These are phyloP conservation scores for Cenchrus purpureus DNA, from an alignment of 176 grass and related monocot species.

Conservation along the genomic window DNA sequence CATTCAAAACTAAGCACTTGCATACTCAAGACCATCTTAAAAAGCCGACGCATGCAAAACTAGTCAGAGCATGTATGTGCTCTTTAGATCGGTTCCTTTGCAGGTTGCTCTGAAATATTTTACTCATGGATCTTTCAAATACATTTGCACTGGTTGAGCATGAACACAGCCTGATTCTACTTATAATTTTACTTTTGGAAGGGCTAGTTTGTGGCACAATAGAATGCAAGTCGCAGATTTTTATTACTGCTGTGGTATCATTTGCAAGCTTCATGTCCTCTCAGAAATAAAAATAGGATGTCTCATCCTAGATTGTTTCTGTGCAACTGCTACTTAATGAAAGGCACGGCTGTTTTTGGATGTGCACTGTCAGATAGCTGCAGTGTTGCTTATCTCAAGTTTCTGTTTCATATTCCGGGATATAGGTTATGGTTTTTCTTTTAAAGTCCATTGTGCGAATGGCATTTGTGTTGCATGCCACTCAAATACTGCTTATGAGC, in stretches of 20 bases:
- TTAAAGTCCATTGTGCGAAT: not conserved
- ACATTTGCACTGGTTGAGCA: constrained; percentile 2
- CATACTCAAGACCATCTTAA: not conserved
- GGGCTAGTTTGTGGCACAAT: not conserved
- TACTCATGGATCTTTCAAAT: constrained; percentile 6
- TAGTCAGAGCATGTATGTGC: not conserved
- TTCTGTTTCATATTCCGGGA: not conserved
- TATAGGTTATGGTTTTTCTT: not conserved
- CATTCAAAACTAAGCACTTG: no score
- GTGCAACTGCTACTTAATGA: not conserved
- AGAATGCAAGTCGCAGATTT: not conserved
- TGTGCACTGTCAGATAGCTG: not conserved
- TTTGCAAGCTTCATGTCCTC: not conserved
- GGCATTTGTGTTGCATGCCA: not conserved
- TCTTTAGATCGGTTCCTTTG: not conserved
- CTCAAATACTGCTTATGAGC: not conserved
- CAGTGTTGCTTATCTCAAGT: not conserved
- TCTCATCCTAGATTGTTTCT: not conserved
- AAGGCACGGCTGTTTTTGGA: not conserved
- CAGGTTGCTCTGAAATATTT: not conserved
- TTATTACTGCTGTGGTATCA: not conserved
- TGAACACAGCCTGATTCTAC: not conserved
- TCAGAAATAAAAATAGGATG: not conserved
- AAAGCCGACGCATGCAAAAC: not conserved
- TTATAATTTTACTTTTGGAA: no score